Conservation (phyloP, 2,329 filamentous ascomycete species). For the Paracorniculantispora psalliotae region DNA sequence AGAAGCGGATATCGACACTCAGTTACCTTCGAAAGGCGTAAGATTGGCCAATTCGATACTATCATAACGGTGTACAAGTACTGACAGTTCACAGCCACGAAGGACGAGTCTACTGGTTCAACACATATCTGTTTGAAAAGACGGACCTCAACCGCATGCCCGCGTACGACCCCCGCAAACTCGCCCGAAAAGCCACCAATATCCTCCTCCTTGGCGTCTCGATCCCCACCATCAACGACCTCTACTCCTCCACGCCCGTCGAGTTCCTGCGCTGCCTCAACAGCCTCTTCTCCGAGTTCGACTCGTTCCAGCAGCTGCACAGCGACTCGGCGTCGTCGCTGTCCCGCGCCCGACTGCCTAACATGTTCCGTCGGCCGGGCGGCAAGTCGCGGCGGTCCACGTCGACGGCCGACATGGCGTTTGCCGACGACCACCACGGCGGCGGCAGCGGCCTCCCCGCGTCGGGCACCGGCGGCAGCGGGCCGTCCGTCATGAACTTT, state of each 20-base stretch:
- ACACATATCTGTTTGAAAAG: slow-evolving; percentile 88
- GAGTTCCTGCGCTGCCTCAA: slow-evolving; percentile 88
- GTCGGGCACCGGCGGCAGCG: slow-evolving; percentile 26
- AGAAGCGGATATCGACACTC: slow-evolving; percentile 89
- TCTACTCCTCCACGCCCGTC: slow-evolving; percentile 70
- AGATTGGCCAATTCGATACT: slow-evolving; percentile 33
- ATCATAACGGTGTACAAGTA: not conserved
- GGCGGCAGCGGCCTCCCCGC: slow-evolving; percentile 26
- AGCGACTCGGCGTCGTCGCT: slow-evolving; percentile 69
- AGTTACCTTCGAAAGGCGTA: slow-evolving; percentile 91
- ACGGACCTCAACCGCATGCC: slow-evolving; percentile 74
- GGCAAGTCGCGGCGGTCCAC: slow-evolving; percentile 53
- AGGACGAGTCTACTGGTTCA: slow-evolving; percentile 96
- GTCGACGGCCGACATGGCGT: slow-evolving; percentile 39
- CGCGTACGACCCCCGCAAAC: slow-evolving; percentile 77
- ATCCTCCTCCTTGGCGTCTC: slow-evolving; percentile 90
- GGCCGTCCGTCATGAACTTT: slow-evolving; percentile 50
- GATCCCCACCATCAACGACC: slow-evolving; percentile 81
- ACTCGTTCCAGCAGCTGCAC: slow-evolving; percentile 85
- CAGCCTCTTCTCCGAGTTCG: slow-evolving; percentile 82
- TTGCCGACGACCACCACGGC: slow-evolving; percentile 20
- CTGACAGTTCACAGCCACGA: slow-evolving; percentile 61
- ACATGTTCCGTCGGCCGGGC: slow-evolving; percentile 71
- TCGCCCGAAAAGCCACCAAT: slow-evolving; percentile 86
- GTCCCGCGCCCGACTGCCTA: slow-evolving; percentile 71